Percentiles rank a stretch among this genome's conserved stretches.
Conservation (phyloP, 2,329 filamentous ascomycete species). For the Elsinoe fawcettii region DNA sequence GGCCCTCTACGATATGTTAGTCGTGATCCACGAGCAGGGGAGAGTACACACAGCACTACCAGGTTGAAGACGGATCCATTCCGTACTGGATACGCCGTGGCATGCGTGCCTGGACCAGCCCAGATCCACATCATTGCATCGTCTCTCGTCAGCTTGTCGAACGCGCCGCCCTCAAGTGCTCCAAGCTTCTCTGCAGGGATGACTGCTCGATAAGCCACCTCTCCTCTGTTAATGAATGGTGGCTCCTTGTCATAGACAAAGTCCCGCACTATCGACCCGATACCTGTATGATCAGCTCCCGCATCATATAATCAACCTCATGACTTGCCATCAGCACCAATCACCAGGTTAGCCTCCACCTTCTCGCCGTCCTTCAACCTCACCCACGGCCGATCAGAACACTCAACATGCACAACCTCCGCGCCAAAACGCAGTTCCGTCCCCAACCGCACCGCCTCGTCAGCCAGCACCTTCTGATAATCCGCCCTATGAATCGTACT, state of each 20-base stretch:
- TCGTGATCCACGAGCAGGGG: neutral
- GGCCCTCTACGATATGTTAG: neutral
- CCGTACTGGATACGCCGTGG: neutral
- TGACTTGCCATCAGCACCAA: conserved; percentile 5
- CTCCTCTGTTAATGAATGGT: neutral
- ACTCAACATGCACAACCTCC: conserved; percentile 1
- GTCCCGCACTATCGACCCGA: neutral
- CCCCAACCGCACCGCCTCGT: neutral
- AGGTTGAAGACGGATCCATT: neutral
- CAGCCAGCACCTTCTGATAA: conserved; percentile 6
- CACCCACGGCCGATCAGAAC: neutral
- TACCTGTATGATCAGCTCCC: neutral
- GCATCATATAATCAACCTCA: neutral
- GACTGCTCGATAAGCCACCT: conserved; percentile 10
- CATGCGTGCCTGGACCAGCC: neutral
- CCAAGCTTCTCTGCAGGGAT: neutral
- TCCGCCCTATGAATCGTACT: conserved; percentile 11
- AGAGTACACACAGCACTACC: neutral
- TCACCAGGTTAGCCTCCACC: neutral
- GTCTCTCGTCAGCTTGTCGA: neutral
- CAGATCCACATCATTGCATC: conserved; percentile 3
- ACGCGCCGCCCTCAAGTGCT: neutral
- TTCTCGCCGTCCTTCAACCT: neutral
- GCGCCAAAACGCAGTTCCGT: neutral
- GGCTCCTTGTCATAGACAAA: neutral